Conservation (phyloP, 106 monocot genomes). For the Agapanthus africanus region DNA sequence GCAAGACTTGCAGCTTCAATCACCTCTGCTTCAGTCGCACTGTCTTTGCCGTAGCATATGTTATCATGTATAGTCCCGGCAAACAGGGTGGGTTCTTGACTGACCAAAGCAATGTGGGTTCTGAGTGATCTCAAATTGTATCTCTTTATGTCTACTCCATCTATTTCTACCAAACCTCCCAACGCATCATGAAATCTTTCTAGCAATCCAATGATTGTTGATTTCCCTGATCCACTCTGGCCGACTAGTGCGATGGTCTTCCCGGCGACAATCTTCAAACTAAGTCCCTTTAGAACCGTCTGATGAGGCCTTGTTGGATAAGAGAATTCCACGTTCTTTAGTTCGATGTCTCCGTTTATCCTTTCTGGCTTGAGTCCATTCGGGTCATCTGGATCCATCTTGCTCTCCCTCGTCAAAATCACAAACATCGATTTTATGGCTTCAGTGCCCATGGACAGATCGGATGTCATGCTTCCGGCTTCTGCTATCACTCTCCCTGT, state of each 20-base stretch:
- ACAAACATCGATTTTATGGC: slow-evolving; percentile 2
- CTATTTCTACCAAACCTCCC: slow-evolving; percentile 3
- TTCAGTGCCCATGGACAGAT: background rate
- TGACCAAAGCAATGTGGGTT: slow-evolving; percentile 11
- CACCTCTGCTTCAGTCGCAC: slow-evolving; percentile 12
- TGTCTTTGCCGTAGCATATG: slow-evolving; percentile 16
- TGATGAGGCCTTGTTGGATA: slow-evolving; percentile 10
- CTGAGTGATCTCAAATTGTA: slow-evolving; percentile 6
- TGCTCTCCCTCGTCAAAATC: slow-evolving; percentile 1
- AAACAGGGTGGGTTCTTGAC: slow-evolving; percentile 16
- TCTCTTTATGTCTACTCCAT: slow-evolving; percentile 8
- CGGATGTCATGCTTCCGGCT: slow-evolving; percentile 1
- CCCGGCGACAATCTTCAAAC: slow-evolving; percentile 13
- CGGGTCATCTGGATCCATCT: background rate
- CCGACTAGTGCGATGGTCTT: slow-evolving; percentile 14
- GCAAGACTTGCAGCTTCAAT: slow-evolving; percentile 12
- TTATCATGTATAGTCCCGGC: slow-evolving; percentile 11
- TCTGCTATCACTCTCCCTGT: slow-evolving; percentile 7
- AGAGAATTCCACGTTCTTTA: slow-evolving; percentile 14
- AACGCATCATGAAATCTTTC: slow-evolving; percentile 18
- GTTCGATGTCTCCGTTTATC: slow-evolving; percentile 11
- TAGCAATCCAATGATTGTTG: slow-evolving; percentile 17
- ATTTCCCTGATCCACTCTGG: slow-evolving; percentile 22
- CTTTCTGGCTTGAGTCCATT: slow-evolving; percentile 4
- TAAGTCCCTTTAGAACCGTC: slow-evolving; percentile 9